Evolutionary conservation across 2,329 filamentous ascomycete species (phyloP), one percentile per base, ranked within the genome.

Genomic region (Penicillium sclerotiorum): DNA sequence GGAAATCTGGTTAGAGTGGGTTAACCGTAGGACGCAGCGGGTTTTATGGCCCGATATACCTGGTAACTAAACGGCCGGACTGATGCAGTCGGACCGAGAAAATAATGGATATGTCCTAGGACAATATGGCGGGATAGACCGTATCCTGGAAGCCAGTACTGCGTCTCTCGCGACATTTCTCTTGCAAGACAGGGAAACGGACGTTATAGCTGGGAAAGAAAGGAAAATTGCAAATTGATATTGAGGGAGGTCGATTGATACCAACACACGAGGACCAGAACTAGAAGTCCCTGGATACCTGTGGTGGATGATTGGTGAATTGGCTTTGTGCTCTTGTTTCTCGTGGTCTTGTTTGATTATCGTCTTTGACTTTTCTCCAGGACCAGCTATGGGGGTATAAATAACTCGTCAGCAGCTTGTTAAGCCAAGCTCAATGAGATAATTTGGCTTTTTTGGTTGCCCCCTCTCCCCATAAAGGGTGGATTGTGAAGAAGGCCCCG

Each of bases 101-200:
- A 76, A 54, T 73, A 77, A 49, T 77, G 75, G 41, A 78, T 74
- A 40, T 77, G 73, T 35, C 73, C 72, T 39, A 78, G 65, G 37
- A 78, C 74, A 47, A 78, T 72, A 50, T 77, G 75, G 33, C 76
- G 71, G 36, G 75, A 77, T n/a, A 78, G 71, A 13, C 71, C 70
- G 52, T 73, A 77, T 40, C 76, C 76, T 25, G 76, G 74, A 36
- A 78, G 66, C 70, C 75, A 78, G 59, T 78, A 78, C 56, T 76
- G 70, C 50, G 73, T 68, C 37, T 64, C 60, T 47, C 61, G 68
- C 21, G 71, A 65, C 72, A 74, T 74, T 25, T 20, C 15, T 36
- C 6, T 17, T 8, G 15, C n/a, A 7, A 20, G n/a, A 17, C 1
- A 38, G 23, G 33, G 20, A 15, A 22, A 36, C 2, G 17, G 18